Base-by-base conservation (phyloP, 306 rosid genomes). In the Myrica gale region DNA sequence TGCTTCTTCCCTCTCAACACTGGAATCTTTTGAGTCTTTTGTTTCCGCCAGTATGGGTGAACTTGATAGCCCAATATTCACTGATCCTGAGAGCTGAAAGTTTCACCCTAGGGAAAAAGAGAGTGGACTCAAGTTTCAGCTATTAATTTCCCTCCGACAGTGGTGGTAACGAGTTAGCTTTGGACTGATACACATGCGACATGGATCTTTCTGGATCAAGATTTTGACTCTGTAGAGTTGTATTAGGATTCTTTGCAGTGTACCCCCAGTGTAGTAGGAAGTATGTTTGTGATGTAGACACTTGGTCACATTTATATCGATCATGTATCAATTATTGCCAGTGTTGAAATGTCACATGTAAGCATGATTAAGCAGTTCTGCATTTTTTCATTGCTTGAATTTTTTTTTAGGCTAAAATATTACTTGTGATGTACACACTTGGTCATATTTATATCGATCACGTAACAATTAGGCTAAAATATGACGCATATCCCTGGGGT, bases 21-120 rank as follows among this genome's bases (percentile, higher is more conserved):
- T 81, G 77, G 96, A 88, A 69, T 95, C 98, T 9, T 80, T 83
- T 0, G 97, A 92, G 78, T 95, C 99, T 48, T 95, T 95, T 78
- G 99, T 90, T 45, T 95, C 99, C 71, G 98, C 99, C 68, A 90
- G 87, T 78, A 92, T 90, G 97, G 99, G 90, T 48, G 99, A 95
- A 78, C 96, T 90, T 41, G 98, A 95, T 78, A 89, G 97, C 81
- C 99, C 82, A 15, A 84, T 85, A 83, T 82, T 83, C 66, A 88
- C 96, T 62, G 97, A 94, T 80, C 73, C 79, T 68, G 90, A 82
- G 57, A 84, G 44, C 73, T 87, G 79, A 84, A 3, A 10, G 55
- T 75, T 72, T 75, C 69, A 19, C 16, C 42, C 47, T 42, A 20
- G 15, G 42, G 43, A 9, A 45, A 65, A 39, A 41, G 17, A 3